Evolutionary conservation across 805 yeast genomes (phyloP), one percentile per base, ranked within the genome.

Genomic region (Nakazawaea ernobii): DNA sequence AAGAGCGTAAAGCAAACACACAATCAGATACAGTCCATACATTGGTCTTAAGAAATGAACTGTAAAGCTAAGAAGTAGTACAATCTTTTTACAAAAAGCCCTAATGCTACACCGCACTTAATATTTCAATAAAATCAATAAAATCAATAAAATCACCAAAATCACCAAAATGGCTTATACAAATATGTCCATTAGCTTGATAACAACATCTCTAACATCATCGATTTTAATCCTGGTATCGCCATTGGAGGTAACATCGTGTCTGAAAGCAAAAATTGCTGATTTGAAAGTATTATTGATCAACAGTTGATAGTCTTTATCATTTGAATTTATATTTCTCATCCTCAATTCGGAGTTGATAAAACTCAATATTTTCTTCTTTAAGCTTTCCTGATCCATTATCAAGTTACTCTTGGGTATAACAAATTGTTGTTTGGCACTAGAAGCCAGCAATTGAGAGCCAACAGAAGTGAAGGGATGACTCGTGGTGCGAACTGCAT

Each of bases 191-290:
- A 67, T 56, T 15, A 67, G 44, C 1, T 63, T 61, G 42, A 62
- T 67, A 2, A 71, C 70, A 3, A 66, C 61, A 36, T 64, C 65
- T 52, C 65, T 68, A 26, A 70, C 48, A 26, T 55, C 45, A 32
- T 64, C 68, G 36, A 65, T 55, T 13, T 50, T 4, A 67, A 52
- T 48, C 32, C 17, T 39, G 3, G 39, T 9, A 55, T 35, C 46
- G 49, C 8, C 43, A 46, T 35, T 32, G 43, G 30, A 43, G 28
- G 46, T 52, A 8, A 53, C 42, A 13, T 57, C 60, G 2, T 55
- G 47, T 36, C 74, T 55, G 36, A 68, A 61, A 8, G 71, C 60
- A 48, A 70, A 71, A 47, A 66, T 67, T 3, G 71, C 60, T 0
- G 73, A 63, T 43, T 61, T 59, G 48, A 58, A 64, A 0, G 71